Evolutionary conservation across 73 alveolate species (phyloP), one percentile per base, ranked within the genome.

Genomic region (Paramecium bursaria): DNA sequence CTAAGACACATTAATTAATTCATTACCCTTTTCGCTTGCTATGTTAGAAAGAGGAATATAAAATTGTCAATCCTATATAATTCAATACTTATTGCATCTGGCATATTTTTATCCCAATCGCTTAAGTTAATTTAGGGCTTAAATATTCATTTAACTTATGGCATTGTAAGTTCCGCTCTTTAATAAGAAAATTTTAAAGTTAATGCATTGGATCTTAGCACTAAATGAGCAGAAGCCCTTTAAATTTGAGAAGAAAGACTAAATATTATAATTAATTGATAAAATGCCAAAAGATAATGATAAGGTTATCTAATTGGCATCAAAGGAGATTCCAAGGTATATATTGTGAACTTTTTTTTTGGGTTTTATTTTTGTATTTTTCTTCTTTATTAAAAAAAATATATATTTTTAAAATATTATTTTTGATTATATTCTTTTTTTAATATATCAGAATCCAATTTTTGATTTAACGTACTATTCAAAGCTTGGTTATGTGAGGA

Each of bases 381-480:
- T 7, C 11, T 39, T 39, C 5, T 39, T 7, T 7, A 7, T 39
- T 7, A 39, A 7, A 39, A 39, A 7, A 7, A 39, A 39, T 39
- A 39, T 7, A 7, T 7, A 39, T 39, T 7, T 7, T 39, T 7
- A 39, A 7, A 39, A 39, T 39, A 39, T 7, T 39, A 39, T 7
- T 39, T 7, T 7, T 39, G 11, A 39, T 39, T 7, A 39, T 39
- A 39, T n/a, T n/a, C n/a, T n/a, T n/a, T n/a, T n/a, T n/a, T n/a
- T n/a, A n/a, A n/a, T n/a, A 42, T 26, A 67, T 67, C 82, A 67
- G 35, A 67, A 15, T 67, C 82, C 82, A 9, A 67, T 57, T 33
- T 67, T 67, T 14, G 82, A 67, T 67, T 67, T 67, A 15, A 67
- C 82, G 10, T 67, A 67, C 19, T 17, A 31, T 67, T 67, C 82